Conservation (phyloP, 2,329 filamentous ascomycete genomes). For the Scedosporium dehoogii region DNA sequence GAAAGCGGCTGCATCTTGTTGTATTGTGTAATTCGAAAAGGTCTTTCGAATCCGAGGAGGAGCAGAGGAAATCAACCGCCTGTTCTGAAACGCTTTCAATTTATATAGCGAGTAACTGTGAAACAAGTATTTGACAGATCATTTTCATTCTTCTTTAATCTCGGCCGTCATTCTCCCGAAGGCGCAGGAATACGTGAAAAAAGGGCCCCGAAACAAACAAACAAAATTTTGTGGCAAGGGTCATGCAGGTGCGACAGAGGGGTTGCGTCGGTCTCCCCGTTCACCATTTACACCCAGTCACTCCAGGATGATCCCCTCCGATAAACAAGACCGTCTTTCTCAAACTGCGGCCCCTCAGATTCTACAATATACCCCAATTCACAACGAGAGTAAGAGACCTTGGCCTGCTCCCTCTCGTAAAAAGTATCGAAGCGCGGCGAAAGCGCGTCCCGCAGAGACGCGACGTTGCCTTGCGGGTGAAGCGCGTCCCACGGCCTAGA, state of each 20-base stretch:
- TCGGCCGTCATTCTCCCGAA: too few relatives aligned
- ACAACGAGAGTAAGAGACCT: constrained; percentile 42
- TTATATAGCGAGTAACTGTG: too few relatives aligned
- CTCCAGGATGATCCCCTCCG: constrained; percentile 16
- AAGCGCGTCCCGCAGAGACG: constrained; percentile 39
- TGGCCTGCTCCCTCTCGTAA: constrained; percentile 33
- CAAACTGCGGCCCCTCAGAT: constrained; percentile 42
- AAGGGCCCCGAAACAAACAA: not conserved
- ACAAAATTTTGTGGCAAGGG: not conserved
- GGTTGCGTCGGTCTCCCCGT: too few relatives aligned
- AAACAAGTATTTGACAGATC: too few relatives aligned
- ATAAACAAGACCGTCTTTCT: constrained; percentile 15
- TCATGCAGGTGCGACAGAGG: not conserved
- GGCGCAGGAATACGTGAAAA: too few relatives aligned
- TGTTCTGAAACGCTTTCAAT: too few relatives aligned
- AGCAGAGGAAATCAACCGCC: too few relatives aligned
- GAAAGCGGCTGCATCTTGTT: too few relatives aligned
- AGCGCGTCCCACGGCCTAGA: constrained; percentile 43
- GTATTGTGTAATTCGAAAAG: too few relatives aligned
- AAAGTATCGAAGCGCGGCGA: constrained; percentile 36
- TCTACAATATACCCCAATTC: constrained; percentile 43
- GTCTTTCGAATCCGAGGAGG: too few relatives aligned
- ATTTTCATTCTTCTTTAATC: too few relatives aligned
- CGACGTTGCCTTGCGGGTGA: constrained; percentile 42
- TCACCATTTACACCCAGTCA: constrained; percentile 14